Evolutionary conservation across 148 eudicot genomes (phyloP).

Genomic region (Arctostaphylos glauca): DNA sequence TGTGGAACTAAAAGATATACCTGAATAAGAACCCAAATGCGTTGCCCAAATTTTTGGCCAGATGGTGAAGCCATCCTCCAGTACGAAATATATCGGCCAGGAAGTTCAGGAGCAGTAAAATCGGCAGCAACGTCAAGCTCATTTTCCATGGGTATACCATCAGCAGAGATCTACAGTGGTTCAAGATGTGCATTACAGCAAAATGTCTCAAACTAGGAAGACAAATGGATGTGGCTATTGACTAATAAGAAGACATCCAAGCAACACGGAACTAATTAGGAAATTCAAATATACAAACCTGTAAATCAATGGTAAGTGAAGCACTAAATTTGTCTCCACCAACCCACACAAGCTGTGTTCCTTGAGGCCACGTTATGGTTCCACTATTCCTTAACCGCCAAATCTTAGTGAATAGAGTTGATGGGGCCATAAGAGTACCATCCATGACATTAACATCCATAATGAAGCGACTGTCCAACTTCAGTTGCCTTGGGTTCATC

Average conservation of each 20-base stretch:
- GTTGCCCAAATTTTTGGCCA: constrained; percentile 74
- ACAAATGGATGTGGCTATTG: not conserved
- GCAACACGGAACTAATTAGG: not conserved
- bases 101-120: constrained; percentile 61
- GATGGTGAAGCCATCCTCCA: constrained; percentile 74
- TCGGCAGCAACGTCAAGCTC: constrained; percentile 64
- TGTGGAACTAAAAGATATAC: constrained; percentile 24
- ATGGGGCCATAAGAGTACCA: constrained; percentile 68
- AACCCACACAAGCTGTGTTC: constrained; percentile 56
- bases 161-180: constrained; percentile 38
- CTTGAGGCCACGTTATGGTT: constrained; percentile 43
- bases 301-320: constrained; percentile 32
- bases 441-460: constrained; percentile 53
- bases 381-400: constrained; percentile 82
- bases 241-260: not conserved
- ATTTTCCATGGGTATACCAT: constrained; percentile 37
- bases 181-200: not conserved
- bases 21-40: constrained; percentile 68
- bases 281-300: constrained; percentile 29
- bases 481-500: constrained; percentile 20
- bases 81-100: constrained; percentile 60
- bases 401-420: constrained; percentile 67
- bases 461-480: constrained; percentile 55
- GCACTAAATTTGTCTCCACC: constrained; percentile 55
- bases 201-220: not conserved